Base-by-base conservation (phyloP, 805 yeast species). In the Cyberlindnera mycetangii region DNA sequence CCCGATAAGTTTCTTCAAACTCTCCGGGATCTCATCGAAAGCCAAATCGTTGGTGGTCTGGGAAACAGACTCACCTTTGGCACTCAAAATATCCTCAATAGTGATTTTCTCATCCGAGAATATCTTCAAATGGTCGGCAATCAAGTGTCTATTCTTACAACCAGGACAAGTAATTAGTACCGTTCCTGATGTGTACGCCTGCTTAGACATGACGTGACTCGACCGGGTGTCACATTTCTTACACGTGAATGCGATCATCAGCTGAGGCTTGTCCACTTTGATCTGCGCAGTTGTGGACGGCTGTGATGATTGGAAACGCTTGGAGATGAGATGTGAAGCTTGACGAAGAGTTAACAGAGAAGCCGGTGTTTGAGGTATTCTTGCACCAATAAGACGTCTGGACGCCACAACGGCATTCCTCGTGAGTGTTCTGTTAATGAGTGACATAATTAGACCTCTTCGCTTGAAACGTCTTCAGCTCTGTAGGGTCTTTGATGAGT, bases 91-190 rank as follows among this genome's bases (percentile, higher is more conserved):
- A 44, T 90, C 95, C 59, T 89, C 87, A 27, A 90, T 68, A n/a
- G 84, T 88, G 55, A 87, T 75, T 51, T 75, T 72, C 20, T 78
- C 71, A 62, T 90, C 97, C n/a, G 81, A 78, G 59, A 90, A 89
- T 25, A 90, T 86, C 69, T 79, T 83, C 47, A 85, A 66, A 59
- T 85, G 90, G 61, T 92, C 98, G 0, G 97, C 96, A 32, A 92
- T 90, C 59, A 92, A 68, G 61, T 92, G 98, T 52, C 97, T 78
- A 58, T 78, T 83, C 52, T 83, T 75, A 63, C 98, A 92, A 14
- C 89, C 86, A 0, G 98, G 98, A 61, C 98, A 92, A 58, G 88
- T 89, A 19, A 92, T 84, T 40, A 89, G 67, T 3, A 92, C 96
- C 0, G 96, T 83, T 2, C 98, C 98, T 9, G 72, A 69, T 12